Evolutionary conservation across 495 filamentous ascomycete genomes (phyloP).

Genomic region (Neurospora sublineolata): DNA sequence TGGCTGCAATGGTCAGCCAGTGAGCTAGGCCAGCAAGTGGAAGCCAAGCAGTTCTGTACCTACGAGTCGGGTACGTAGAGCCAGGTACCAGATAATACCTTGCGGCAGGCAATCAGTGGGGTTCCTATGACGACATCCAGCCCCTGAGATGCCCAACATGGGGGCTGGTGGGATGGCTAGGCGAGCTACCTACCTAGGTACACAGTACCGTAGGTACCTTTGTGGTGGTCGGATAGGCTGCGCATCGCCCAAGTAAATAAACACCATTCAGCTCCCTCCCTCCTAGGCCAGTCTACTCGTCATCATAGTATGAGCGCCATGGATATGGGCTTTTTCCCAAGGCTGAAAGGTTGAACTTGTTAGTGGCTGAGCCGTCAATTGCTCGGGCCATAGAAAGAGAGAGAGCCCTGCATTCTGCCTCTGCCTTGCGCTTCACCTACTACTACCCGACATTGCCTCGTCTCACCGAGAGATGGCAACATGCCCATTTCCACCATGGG

Average conservation of each 20-base stretch:
- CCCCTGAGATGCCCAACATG: not conserved
- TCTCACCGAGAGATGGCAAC: not conserved
- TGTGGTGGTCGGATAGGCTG: not conserved
- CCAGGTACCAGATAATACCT: not conserved
- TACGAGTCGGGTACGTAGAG: not conserved
- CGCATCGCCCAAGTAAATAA: not conserved
- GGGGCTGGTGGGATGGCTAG: too few relatives aligned
- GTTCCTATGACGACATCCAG: not conserved
- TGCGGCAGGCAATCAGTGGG: not conserved
- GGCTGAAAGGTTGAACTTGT: not conserved
- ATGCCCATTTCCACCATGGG: not conserved
- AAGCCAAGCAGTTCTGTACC: not conserved
- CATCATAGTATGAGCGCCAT: not conserved
- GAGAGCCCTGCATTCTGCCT: not conserved
- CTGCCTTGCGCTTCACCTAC: not conserved
- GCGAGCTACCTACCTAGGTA: not conserved
- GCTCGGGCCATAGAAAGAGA: not conserved
- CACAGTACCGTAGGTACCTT: not conserved
- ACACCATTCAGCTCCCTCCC: not conserved
- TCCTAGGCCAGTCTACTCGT: not conserved
- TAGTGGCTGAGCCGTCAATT: not conserved
- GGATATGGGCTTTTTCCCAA: not conserved
- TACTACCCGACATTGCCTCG: not conserved
- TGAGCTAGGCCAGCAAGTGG: not conserved
- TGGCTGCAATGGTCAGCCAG: not conserved